phyloP scores from a whole-genome alignment of 441 rosid genomes.

The Gossypium schwendimanii region DNA sequence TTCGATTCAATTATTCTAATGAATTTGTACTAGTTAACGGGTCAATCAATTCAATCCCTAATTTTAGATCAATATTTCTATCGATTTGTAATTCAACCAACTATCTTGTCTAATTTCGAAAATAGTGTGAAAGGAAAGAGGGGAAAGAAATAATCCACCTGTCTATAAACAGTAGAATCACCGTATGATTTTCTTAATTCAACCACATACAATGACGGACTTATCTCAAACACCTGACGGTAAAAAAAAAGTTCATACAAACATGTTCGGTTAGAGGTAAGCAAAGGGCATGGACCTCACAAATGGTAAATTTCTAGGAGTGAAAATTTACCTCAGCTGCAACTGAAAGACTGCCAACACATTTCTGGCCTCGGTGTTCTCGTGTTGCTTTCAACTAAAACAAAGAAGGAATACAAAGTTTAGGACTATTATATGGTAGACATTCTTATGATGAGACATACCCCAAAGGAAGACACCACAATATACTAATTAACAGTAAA shows the following conservation, averaged over 20 bases:
- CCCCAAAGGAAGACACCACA: too few species aligned
- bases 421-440: not conserved
- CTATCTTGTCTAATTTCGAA: too few species aligned
- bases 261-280: too few species aligned
- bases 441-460: not conserved
- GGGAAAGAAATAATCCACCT: conserved; percentile 33
- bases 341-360: conserved; percentile 55
- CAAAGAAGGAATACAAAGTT: conserved; percentile 2
- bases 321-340: conserved; percentile 65
- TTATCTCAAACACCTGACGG: conserved; percentile 68
- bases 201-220: conserved; percentile 72
- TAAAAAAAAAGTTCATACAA: not conserved
- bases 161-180: conserved; percentile 70
- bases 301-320: not conserved
- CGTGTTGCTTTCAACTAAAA: conserved; percentile 65
- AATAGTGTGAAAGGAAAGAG: not conserved
- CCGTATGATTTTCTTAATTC: conserved; percentile 83
- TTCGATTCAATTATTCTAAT: too few species aligned
- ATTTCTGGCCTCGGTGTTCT: conserved; percentile 50
- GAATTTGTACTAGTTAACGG: too few species aligned
- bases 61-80: too few species aligned
- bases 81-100: accelerated
- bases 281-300: too few species aligned
- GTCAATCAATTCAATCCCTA: too few species aligned
- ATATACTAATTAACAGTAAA: too few species aligned